Conservation (phyloP, 306 rosid species). For the Psophocarpus tetragonolobus region DNA sequence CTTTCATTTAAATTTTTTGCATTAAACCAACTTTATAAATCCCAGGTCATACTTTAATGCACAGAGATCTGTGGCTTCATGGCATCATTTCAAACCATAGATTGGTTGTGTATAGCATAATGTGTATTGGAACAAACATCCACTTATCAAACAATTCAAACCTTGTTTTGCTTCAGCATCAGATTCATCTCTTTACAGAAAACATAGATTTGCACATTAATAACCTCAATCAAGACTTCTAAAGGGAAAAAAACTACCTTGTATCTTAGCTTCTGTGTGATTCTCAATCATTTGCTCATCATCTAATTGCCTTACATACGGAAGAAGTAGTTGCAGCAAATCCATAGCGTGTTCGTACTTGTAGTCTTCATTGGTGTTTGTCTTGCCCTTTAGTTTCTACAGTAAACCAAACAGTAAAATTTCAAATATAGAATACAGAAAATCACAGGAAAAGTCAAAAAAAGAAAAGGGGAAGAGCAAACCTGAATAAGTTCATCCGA, state of each 20-base stretch:
- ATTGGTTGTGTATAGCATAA: neutral
- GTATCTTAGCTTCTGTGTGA: slow-evolving; percentile 60
- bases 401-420: slow-evolving; percentile 1
- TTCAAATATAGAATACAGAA: neutral
- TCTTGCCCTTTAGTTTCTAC: slow-evolving; percentile 33
- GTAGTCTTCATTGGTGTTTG: neutral
- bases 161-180: neutral
- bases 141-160: neutral
- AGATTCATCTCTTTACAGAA: neutral
- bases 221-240: neutral
- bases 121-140: neutral
- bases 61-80: neutral
- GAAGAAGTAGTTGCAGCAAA: slow-evolving; percentile 59
- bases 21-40: too few relatives aligned
- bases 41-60: neutral
- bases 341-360: slow-evolving; percentile 45
- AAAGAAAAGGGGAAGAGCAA: slow-evolving; percentile 5
- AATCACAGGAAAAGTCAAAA: neutral
- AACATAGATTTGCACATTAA: neutral
- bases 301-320: slow-evolving; percentile 51
- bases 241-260: slow-evolving; percentile 46
- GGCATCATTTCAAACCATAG: neutral
- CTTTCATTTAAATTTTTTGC: too few relatives aligned
- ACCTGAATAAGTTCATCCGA: slow-evolving; percentile 44
- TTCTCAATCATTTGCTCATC: slow-evolving; percentile 39